Evolutionary conservation across 495 filamentous ascomycete genomes (phyloP), one percentile per base, ranked within the genome.

Genomic region (Tuber melanosporum): DNA sequence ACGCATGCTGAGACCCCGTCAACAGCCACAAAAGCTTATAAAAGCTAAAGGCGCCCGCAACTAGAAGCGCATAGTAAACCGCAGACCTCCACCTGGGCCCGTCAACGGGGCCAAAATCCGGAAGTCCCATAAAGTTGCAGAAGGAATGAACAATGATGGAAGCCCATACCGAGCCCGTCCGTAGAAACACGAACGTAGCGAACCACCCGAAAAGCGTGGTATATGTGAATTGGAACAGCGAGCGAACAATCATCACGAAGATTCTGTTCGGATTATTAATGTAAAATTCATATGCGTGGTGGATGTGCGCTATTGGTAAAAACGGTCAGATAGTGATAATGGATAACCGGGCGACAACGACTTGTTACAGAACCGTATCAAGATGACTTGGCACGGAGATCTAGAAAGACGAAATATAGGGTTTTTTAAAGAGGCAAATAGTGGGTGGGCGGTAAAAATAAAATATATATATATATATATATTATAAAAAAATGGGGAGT

Each of bases 161-260:
- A 14, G 92, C 91, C 70, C 88, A 85, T 49, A 97, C 81, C 36
- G 91, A 95, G 0, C 94, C 95, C 0, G 94, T 95, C 49, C 95
- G 90, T 10, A 99, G 83, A 79, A 92, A 97, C n/a, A 97, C 47
- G 79, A 98, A 99, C 5, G 92, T 92, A 0, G 93, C 94, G 85
- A 89, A 97, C 86, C 93, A 94, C 71, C 95, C 95, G 78, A 99
- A 99, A 41, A 98, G 83, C 26, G 93, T 93, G 7, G 95, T 98
- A 83, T 96, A 99, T n/a, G 88, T 86, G 80, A 99, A 91, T 83
- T 99, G 95, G 78, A 98, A 88, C 32, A 93, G 62, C 1, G 92
- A 92, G 70, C 93, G 90, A 8, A 93, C 77, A 1, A 94, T 74
- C 8, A 90, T 90, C 2, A 86, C 86, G 7, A 87, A 62, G 19